Evolutionary conservation across 1,139 yeast species (phyloP), one percentile per base, ranked within the genome.

Genomic region (Lizanozyma gosingica): DNA sequence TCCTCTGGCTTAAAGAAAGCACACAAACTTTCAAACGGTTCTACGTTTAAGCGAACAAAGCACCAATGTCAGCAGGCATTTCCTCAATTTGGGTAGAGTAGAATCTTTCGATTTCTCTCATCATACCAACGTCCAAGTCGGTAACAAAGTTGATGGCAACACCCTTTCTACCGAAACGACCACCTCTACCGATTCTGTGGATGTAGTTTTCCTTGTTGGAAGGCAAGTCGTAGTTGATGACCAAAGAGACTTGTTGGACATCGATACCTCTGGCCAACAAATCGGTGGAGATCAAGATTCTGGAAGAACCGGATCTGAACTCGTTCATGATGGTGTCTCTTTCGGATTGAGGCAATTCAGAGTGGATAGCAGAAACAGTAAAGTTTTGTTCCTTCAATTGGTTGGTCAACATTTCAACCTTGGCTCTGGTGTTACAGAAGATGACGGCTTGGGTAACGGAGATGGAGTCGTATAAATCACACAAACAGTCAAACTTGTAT

Each of bases 101-200:
- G 83, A 88, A 92, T 73, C 78, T 87, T 76, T 94, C 98, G 59
- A 92, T 84, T 73, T 90, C 97, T 75, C 96, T 85, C 83, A 94
- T 80, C 76, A 84, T 84, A 61, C 82, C 83, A 62, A 88, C 87
- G 65, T 92, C 97, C 55, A 83, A 81, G 59, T 76, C 79, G 54
- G 97, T 88, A 65, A 90, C 94, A 58, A 92, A 84, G 82, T 92
- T 92, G 78, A 92, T 88, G 60, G 98, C 97, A 63, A 90, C 96
- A 83, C 98, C 98, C 82, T 92, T 92, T 74, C 98, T 83, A 77
- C 98, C 98, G 77, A 92, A 92, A 77, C 98, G 92, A 76, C 98
- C 98, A 77, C 96, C 95, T 79, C 98, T 86, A 80, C 98, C 98
- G 61, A 92, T 92, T 82, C 98, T 84, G 78, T 92, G 98, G 63